These are phyloP conservation scores for Entamoeba moshkovskii DNA, from an alignment of 208 protist genomes.

Conservation along the genomic window DNA sequence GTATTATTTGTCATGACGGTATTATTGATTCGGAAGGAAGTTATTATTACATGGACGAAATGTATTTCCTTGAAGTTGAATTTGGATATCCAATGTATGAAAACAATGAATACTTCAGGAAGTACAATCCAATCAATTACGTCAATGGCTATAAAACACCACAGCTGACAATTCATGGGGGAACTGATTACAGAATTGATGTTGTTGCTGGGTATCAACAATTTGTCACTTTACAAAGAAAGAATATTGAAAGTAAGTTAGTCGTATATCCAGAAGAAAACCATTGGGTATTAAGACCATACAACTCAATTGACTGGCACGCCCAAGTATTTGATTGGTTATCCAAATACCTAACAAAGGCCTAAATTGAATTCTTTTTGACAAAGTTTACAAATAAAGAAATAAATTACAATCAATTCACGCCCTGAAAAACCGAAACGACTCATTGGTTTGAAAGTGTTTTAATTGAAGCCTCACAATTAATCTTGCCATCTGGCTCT, in stretches of 20 bases:
- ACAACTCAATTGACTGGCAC: background rate
- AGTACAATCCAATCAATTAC: slow-evolving; percentile 4
- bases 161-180: slow-evolving; percentile 4
- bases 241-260: background rate
- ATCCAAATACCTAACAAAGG: background rate
- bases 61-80: background rate
- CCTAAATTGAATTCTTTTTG: too few relatives aligned
- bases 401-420: too few relatives aligned
- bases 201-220: background rate
- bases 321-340: background rate
- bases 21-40: background rate
- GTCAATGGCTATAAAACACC: background rate
- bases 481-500: background rate
- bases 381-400: too few relatives aligned
- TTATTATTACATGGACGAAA: slow-evolving; percentile 8
- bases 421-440: too few relatives aligned
- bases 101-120: background rate
- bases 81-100: background rate
- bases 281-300: background rate
- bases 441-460: too few relatives aligned
- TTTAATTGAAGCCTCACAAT: background rate
- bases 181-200: slow-evolving; percentile 5
- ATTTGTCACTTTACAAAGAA: background rate
- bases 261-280: background rate
- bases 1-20: background rate